A percentile compares a stretch with the other conserved stretches of the same genome.
Evolutionary conservation across 2,329 filamentous ascomycete species (phyloP).

Genomic region (Nannizzia gypsea): DNA sequence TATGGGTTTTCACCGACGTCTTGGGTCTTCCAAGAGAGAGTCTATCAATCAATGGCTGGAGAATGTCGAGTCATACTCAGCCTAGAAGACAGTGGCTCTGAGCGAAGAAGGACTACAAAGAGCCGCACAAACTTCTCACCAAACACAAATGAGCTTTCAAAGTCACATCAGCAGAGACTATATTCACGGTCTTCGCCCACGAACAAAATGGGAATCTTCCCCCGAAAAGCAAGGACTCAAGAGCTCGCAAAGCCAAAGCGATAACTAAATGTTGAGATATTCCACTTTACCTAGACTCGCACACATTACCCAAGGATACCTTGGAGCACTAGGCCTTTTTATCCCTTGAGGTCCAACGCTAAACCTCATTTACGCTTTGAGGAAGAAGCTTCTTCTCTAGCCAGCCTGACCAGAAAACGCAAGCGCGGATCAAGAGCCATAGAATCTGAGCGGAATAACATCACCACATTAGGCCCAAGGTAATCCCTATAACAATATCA

Average conservation of each 20-base stretch:
- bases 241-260: neutral
- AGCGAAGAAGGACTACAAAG: neutral
- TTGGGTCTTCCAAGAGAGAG: neutral
- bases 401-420: neutral
- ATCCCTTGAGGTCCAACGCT: too few species aligned
- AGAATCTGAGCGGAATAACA: too few species aligned
- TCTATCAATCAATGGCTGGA: neutral
- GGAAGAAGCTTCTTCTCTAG: neutral
- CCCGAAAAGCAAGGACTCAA: neutral
- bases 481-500: neutral
- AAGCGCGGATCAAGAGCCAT: neutral
- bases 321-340: too few species aligned
- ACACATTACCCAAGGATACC: too few species aligned
- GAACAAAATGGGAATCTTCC: neutral
- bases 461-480: too few species aligned
- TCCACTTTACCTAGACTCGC: too few species aligned
- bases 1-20: neutral
- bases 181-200: neutral
- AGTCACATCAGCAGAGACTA: neutral
- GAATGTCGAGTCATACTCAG: neutral
- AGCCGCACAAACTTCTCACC: neutral
- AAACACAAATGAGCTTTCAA: neutral
- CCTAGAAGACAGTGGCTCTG: neutral
- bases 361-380: neutral
- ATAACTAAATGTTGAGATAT: too few species aligned